Percentiles rank a stretch among this genome's conserved stretches.
phyloP scores from a whole-genome alignment of 768 basidiomycete species.

The Lactarius tabidus region DNA sequence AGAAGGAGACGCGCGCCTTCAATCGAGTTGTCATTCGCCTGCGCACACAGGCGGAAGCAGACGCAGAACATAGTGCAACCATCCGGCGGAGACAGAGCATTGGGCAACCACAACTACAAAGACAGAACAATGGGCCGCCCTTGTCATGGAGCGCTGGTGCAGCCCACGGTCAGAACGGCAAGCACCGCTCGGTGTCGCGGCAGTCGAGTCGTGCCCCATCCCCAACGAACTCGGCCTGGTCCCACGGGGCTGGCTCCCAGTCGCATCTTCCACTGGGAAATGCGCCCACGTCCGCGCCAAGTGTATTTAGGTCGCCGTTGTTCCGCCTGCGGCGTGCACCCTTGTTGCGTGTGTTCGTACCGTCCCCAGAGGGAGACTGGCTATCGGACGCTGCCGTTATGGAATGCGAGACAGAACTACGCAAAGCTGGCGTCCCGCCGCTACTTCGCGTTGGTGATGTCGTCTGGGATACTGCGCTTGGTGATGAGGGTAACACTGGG shows the following conservation, averaged over 20 bases:
- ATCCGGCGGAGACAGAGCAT: constrained; percentile 9
- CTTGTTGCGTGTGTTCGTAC: constrained; percentile 76
- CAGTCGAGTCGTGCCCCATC: constrained; percentile 64
- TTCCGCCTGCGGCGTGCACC: constrained; percentile 70
- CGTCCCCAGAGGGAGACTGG: constrained; percentile 85
- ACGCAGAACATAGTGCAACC: constrained; percentile 29
- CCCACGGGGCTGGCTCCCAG: constrained; percentile 41
- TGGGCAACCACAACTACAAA: constrained; percentile 17
- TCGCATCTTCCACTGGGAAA: constrained; percentile 23
- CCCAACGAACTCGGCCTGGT: constrained; percentile 46
- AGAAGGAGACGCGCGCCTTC: constrained; percentile 67
- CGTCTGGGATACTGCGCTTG: constrained; percentile 83
- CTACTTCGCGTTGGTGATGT: constrained; percentile 74
- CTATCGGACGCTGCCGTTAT: constrained; percentile 75
- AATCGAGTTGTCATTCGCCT: constrained; percentile 76
- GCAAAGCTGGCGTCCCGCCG: constrained; percentile 57
- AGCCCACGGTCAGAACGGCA: constrained; percentile 19
- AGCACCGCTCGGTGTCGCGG: constrained; percentile 34
- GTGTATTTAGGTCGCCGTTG: constrained; percentile 61
- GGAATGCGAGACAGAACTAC: constrained; percentile 79
- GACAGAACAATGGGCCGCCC: constrained; percentile 17
- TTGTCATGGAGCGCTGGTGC: constrained; percentile 21
- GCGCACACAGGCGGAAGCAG: constrained; percentile 73
- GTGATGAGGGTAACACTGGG: constrained; percentile 84
- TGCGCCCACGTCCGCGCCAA: constrained; percentile 8